Evolutionary conservation across 768 basidiomycete genomes (phyloP).

Genomic region (Trametes gibbosa): DNA sequence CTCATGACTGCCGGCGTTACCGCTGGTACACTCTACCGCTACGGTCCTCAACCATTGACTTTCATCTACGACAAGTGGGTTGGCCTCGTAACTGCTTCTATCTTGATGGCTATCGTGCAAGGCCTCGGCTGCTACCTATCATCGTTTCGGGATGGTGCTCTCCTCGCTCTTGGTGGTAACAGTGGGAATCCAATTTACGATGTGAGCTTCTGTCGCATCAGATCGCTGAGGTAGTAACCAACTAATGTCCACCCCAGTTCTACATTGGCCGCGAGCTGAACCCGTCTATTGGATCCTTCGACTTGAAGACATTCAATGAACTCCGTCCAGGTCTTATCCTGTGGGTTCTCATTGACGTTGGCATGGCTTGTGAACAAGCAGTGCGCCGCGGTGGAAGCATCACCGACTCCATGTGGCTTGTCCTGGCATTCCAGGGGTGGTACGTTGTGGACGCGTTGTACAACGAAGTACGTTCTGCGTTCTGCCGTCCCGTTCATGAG

Average conservation of each 20-base stretch:
- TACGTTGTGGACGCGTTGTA: slow-evolving; percentile 87
- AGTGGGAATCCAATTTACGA: slow-evolving; percentile 86
- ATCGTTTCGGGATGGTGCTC: slow-evolving; percentile 66
- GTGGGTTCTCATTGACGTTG: slow-evolving; percentile 88
- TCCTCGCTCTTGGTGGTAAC: slow-evolving; percentile 93
- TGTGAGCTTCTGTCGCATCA: slow-evolving; percentile 45
- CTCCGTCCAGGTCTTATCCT: slow-evolving; percentile 88
- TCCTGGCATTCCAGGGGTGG: slow-evolving; percentile 78
- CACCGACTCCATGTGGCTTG: slow-evolving; percentile 92
- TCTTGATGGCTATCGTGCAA: slow-evolving; percentile 77
- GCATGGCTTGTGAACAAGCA: slow-evolving; percentile 90
- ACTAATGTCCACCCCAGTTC: slow-evolving; percentile 49
- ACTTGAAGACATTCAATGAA: slow-evolving; percentile 77
- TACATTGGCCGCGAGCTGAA: slow-evolving; percentile 95
- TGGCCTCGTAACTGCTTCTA: slow-evolving; percentile 79
- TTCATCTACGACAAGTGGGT: slow-evolving; percentile 92
- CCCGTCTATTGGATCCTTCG: slow-evolving; percentile 76
- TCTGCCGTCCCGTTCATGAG: not conserved
- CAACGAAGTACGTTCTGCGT: slow-evolving; percentile 66
- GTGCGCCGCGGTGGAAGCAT: slow-evolving; percentile 68
- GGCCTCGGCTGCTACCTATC: slow-evolving; percentile 64
- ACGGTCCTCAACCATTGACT: slow-evolving; percentile 79
- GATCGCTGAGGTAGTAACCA: not conserved
- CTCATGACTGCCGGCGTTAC: slow-evolving; percentile 76
- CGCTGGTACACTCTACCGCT: slow-evolving; percentile 64